Evolutionary conservation across 176 grass and related monocot genomes (phyloP), one percentile per base, ranked within the genome.

Genomic region (Triticum dicoccoides): DNA sequence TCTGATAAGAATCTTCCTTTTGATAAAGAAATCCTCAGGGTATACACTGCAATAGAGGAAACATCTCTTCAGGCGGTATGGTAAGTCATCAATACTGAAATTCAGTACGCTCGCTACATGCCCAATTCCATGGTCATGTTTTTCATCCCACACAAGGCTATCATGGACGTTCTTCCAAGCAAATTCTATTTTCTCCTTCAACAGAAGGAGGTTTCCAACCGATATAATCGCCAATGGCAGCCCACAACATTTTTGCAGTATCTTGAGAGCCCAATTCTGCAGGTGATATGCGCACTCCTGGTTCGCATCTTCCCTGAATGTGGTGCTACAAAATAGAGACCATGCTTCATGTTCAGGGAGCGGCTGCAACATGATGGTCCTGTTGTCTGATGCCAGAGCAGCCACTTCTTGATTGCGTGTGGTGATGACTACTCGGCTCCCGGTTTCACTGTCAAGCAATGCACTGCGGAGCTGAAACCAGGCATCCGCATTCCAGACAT

Each of bases 161-260:
- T 86, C 63, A 64, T 83, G 29, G 8, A 92, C 67, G 4, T 39
- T 82, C 21, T 88, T 86, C 87, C 87, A 92, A 14, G 75, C 79
- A 65, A 27, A 47, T 3, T 65, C 67, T 29, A 13, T 80, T 20
- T 20, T 69, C 8, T 76, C 65, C 34, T 68, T 89, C 41, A 81
- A 44, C 0, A 23, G 17, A 78, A 89, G 77, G 11, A 93, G 20
- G 34, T 86, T 90, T 25, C 67, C 88, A 8, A 88, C n/a, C 0
- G 91, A 82, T 20, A 85, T 81, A 38, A 93, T 90, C 0, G 84
- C 87, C 42, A 93, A 65, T 11, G 91, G 91, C 23, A 89, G 65
- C 20, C 91, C 91, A 20, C 65, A 23, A 2, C 91, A 93, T 65
- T 68, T 85, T 0, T 68, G 2, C 2, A 93, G 25, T 62, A 93